Conservation (phyloP, 768 basidiomycete species). For the Mycena metata region DNA sequence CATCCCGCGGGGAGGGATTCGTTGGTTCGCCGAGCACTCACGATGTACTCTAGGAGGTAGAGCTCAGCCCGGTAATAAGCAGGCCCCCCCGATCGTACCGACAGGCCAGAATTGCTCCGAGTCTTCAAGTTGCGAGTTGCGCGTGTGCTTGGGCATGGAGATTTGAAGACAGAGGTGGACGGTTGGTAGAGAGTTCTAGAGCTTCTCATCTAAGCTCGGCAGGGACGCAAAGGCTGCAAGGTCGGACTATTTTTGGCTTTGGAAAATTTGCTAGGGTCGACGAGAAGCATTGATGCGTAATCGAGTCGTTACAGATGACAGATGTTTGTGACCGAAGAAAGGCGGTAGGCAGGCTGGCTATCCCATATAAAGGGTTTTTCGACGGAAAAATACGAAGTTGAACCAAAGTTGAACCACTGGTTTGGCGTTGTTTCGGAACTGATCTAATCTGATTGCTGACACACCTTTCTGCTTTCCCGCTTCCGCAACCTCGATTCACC, state of each 20-base stretch:
- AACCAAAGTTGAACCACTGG: neutral
- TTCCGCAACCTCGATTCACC: neutral
- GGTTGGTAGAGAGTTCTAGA: too few relatives aligned
- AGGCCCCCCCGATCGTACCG: neutral
- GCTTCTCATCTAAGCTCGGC: too few relatives aligned
- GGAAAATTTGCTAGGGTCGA: too few relatives aligned
- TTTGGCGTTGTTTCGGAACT: neutral
- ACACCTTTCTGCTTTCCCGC: neutral
- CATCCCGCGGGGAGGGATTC: neutral
- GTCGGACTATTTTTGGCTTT: too few relatives aligned
- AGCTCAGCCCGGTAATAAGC: neutral
- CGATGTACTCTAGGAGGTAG: neutral
- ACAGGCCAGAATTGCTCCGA: neutral
- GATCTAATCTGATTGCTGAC: neutral
- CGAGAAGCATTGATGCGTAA: too few relatives aligned
- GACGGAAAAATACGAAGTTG: neutral
- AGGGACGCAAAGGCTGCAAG: too few relatives aligned
- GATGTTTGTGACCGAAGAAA: too few relatives aligned
- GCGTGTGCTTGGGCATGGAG: neutral
- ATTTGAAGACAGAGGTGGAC: neutral
- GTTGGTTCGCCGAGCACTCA: conserved; percentile 9
- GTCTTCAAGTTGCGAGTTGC: neutral
- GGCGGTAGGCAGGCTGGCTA: too few relatives aligned
- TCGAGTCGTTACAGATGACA: too few relatives aligned
- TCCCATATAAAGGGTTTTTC: too few relatives aligned